Base-by-base conservation (phyloP, 257 asterid species). In the Cinchona pubescens region DNA sequence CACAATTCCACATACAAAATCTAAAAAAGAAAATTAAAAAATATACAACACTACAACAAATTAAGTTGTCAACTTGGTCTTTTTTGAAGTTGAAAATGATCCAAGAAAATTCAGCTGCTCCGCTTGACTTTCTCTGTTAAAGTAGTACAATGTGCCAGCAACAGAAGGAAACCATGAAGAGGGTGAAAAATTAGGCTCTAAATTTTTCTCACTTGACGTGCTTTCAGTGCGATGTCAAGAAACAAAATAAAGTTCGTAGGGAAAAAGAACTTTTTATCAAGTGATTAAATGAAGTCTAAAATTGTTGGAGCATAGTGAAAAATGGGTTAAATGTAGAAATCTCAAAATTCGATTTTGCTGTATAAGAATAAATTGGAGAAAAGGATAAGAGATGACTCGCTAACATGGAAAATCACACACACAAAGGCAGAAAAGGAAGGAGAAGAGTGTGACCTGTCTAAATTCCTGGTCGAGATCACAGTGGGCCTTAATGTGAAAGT, bases 41-140 rank as follows among this genome's bases (percentile, higher is more conserved):
- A n/a, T n/a, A n/a, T n/a, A n/a, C n/a, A n/a, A n/a, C n/a, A n/a
- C n/a, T n/a, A n/a, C n/a, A n/a, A n/a, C n/a, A n/a, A n/a, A n/a
- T n/a, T n/a, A n/a, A n/a, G n/a, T n/a, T 86, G 81, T 92, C 76
- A 79, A 92, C 98, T 80, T 91, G 99, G 79, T 85, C 94, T 45
- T 86, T 83, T 65, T 86, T 93, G 65, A 92, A 87, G 75, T 90
- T 69, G 75, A 73, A 79, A 83, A 89, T 80, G 80, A 75, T 74
- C 91, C 93, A 91, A 83, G 83, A 80, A 79, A 94, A 83, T 81
- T 94, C 99, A 75, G 92, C 87, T 58, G 93, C 91, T 67, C 91
- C 99, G 59, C 83, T 70, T 75, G 89, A 77, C 56, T 79, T 85
- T 67, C 71, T 68, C 99, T 95, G 97, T 68, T 45, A 60, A 65